Evolutionary conservation across 139 green algal species (phyloP), one percentile per base, ranked within the genome.

Genomic region (Parachlorella kessleri): DNA sequence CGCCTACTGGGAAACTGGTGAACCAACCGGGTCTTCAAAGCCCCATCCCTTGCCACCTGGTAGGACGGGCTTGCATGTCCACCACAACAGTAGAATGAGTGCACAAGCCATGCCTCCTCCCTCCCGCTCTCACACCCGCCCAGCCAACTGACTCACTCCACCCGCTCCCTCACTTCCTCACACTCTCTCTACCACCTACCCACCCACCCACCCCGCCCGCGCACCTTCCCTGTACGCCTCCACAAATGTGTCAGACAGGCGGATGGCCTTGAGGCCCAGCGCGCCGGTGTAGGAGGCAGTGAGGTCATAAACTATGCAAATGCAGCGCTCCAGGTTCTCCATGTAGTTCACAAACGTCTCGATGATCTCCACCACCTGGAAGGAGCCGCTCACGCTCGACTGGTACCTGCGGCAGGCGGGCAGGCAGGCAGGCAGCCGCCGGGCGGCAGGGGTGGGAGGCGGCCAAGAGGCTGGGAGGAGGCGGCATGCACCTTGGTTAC

Each of bases 281-380:
- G 63, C 59, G 42, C 77, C 69, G 32, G 42, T 37, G n/a, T 59
- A 55, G 39, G 73, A 70, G 74, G 73, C 83, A 67, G 67, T 92
- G 1, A 93, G 87, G 88, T 99, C 97, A 83, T 98, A 98, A 33
- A 99, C 87, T 39, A 99, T 91, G 88, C 94, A 98, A 10, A 99
- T 93, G 78, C 97, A 98, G 39, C 92, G 87, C 82, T 98, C 92
- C 78, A 99, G 98, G 87, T 85, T 95, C 85, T 99, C 96, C 78
- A 97, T 85, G 87, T 99, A 99, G 84, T 92, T 96, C n/a, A 98
- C 81, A 83, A 99, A 99, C 0, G 95, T 99, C 78, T 99, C 94
- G 75, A 99, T 96, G 28, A 99, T 90, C 81, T 99, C 97, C 64
- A 96, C 77, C 28, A 95, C 98, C 88, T 94, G 90, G 88, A 92